Conservation (phyloP, 805 yeast genomes). For the Starmerella etchellsii region DNA sequence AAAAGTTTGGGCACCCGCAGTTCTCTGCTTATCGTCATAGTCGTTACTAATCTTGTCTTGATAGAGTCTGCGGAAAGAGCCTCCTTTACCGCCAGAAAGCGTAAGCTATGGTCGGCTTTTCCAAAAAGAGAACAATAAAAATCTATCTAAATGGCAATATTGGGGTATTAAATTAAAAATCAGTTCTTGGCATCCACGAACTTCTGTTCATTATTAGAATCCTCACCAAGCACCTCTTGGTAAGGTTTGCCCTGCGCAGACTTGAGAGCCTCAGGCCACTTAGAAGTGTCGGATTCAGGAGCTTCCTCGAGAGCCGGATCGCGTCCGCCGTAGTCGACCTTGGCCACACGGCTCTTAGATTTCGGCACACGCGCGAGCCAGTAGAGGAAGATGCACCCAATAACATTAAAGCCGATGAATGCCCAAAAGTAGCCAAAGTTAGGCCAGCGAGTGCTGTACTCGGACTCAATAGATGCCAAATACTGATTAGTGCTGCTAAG, state of each 20-base stretch:
- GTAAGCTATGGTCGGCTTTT: too few species aligned
- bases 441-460: conserved; percentile 45
- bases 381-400: conserved; percentile 23
- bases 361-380: conserved; percentile 26
- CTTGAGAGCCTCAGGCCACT: conserved; percentile 9
- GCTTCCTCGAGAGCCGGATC: conserved; percentile 16
- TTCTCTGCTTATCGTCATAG: too few species aligned
- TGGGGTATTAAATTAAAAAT: too few species aligned
- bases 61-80: too few species aligned
- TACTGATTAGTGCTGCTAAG: conserved; percentile 32
- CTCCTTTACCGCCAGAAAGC: too few species aligned
- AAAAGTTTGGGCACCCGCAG: too few species aligned
- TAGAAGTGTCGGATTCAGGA: conserved; percentile 4
- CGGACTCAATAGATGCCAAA: conserved; percentile 33
- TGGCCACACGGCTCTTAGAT: conserved; percentile 20
- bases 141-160: too few species aligned
- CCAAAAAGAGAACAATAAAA: too few species aligned
- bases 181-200: neutral
- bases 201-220: neutral
- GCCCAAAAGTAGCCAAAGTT: conserved; percentile 51
- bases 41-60: too few species aligned
- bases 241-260: conserved; percentile 6
- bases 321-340: conserved; percentile 13
- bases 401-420: conserved; percentile 43
- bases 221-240: neutral